These are phyloP conservation scores for Oxalis stricta DNA, from an alignment of 441 rosid species.

Conservation along the genomic window DNA sequence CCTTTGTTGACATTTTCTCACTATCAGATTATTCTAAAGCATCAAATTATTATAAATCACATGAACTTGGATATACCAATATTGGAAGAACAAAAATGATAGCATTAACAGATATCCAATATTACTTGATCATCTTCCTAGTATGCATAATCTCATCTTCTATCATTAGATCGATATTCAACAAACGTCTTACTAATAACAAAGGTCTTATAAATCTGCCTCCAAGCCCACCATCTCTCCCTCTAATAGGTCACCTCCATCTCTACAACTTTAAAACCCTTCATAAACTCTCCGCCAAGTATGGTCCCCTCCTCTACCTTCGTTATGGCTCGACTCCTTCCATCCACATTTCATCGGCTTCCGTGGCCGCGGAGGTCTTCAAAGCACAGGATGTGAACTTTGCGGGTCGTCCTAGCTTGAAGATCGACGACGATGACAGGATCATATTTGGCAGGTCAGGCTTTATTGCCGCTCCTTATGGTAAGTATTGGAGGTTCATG, in stretches of 20 bases:
- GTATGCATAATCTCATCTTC: slow-evolving; percentile 11
- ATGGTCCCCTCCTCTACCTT: slow-evolving; percentile 30
- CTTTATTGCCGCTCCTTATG: slow-evolving; percentile 24
- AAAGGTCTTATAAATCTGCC: slow-evolving; percentile 12
- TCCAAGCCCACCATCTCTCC: slow-evolving; percentile 32
- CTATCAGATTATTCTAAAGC: no score
- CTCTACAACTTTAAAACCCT: slow-evolving; percentile 23
- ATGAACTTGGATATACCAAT: no score
- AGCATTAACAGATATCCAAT: not conserved
- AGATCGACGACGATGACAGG: not conserved
- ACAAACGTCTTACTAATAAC: slow-evolving; percentile 3
- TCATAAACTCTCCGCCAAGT: slow-evolving; percentile 11
- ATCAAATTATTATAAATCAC: no score
- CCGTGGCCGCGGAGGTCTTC: slow-evolving; percentile 26
- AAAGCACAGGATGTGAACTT: slow-evolving; percentile 21
- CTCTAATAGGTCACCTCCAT: slow-evolving; percentile 35
- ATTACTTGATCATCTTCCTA: slow-evolving; percentile 1
- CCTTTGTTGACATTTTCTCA: no score
- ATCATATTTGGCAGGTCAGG: slow-evolving; percentile 20
- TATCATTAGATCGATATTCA: slow-evolving; percentile 2
- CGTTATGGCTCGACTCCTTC: slow-evolving; percentile 17
- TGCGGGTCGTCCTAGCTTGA: slow-evolving; percentile 10
- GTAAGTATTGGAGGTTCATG: slow-evolving; percentile 41
- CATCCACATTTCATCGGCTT: slow-evolving; percentile 23
- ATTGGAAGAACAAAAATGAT: no score